Evolutionary conservation across 805 yeast species (phyloP), one percentile per base, ranked within the genome.

Genomic region (Yarrowia divulgata): DNA sequence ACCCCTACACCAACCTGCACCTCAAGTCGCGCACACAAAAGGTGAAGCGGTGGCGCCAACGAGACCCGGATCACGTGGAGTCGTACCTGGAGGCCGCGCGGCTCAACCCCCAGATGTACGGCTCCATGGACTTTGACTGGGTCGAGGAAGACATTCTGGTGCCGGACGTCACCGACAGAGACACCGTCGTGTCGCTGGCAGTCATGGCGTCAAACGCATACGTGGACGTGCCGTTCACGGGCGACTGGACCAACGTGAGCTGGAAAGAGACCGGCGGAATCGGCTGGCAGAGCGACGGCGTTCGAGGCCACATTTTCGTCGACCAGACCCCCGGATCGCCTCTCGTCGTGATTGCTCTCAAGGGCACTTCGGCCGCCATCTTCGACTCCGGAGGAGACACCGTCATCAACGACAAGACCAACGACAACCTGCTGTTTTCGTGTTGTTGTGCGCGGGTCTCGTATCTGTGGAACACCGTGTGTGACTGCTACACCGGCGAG

Each of bases 361-460:
- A 95, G 77, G 99, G 99, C 1, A 94, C 99, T 0, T 87, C 93
- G 63, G 97, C 98, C 0, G 90, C 93, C 0, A 87, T 88, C 4
- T 75, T 89, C 13, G 78, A 77, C 64, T 72, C 73, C 39, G 83
- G 81, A 77, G 86, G 74, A 0, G 97, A 90, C 64, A 94, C 98
- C 0, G 88, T 90, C 0, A 86, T 83, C 0, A 88, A 86, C 70
- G 99, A 95, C 77, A 92, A 91, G 77, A 78, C 84, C 37, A 95
- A 94, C 77, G 98, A 95, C 77, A 95, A 95, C 75, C 76, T 94
- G 69, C 79, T 95, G 43, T 95, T 95, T 77, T 90, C 96, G 12
- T 95, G 99, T 78, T 95, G 99, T 77, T 95, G 99, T 80, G 98
- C 97, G 0, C 84, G 98, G 46, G 89, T 94, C 1, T 86, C 95